phyloP scores from a whole-genome alignment of 441 rosid genomes.

The Gossypium aridum region DNA sequence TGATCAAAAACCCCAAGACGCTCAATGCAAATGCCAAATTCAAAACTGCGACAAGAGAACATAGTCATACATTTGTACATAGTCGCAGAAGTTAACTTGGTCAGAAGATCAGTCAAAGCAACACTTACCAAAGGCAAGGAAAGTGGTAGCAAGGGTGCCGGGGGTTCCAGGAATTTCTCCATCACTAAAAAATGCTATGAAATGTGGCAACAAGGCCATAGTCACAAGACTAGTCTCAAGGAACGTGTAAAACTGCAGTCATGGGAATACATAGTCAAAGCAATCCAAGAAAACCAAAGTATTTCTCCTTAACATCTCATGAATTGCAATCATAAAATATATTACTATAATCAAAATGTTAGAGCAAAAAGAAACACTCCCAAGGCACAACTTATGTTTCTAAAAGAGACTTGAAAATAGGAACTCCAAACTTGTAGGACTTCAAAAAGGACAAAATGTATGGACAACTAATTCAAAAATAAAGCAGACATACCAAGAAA shows the following conservation, averaged over 20 bases:
- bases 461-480: background rate
- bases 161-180: constrained; percentile 90
- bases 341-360: background rate
- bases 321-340: background rate
- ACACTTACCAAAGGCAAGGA: constrained; percentile 72
- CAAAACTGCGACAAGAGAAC: constrained; percentile 44
- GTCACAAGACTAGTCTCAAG: constrained; percentile 80
- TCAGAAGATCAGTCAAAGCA: background rate
- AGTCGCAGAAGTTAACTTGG: background rate
- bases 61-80: background rate
- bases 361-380: background rate
- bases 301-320: background rate
- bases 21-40: constrained; percentile 82
- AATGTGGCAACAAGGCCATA: constrained; percentile 65
- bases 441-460: background rate
- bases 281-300: background rate
- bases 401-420: background rate
- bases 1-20: constrained; percentile 76
- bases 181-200: constrained; percentile 76
- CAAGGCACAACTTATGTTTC: background rate
- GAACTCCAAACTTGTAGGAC: background rate
- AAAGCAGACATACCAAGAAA: constrained; percentile 57
- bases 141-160: constrained; percentile 76
- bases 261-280: constrained; percentile 12
- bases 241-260: constrained; percentile 78